Evolutionary conservation across 352 stramenopile species (phyloP), one percentile per base, ranked within the genome.

Genomic region (Phytopythium chamaehyphon): DNA sequence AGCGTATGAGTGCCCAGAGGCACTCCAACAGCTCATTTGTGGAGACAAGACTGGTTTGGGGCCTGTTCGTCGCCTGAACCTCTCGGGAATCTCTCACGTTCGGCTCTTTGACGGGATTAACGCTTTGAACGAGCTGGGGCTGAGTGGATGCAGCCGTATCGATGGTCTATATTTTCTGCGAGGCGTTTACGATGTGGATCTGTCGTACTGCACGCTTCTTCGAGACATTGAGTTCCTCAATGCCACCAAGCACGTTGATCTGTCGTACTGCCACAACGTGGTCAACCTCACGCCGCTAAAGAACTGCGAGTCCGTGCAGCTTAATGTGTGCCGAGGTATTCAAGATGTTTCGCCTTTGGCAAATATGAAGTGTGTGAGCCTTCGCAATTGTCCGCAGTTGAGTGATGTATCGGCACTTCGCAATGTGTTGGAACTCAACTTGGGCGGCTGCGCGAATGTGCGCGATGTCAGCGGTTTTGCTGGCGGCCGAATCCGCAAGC

Each of bases 231-330:
- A 56, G 21, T 86, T 73, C 51, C 59, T 90, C 12, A 40, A 47
- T 16, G 24, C 54, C 7, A 64, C 71, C 10, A 51, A 66, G 44
- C 59, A 64, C 35, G 73, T 88, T 8, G 73, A 88, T 39, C 60
- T 90, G 16, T 86, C 73, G 15, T 90, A 90, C 55, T 90, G 79
- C 53, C 79, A 90, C 61, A 59, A 38, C 14, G 57, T 90, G 23
- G 59, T 56, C 1, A 61, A 87, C 46, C 60, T 90, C 23, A 28
- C 54, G 24, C 62, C 80, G 19, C 65, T 88, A 2, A 55, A 62
- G 15, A 51, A 71, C 22, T 83, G 68, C 47, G 55, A 70, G 6
- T 64, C 65, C 0, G 76, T 90, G 39, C 68, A 81, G 40, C 62
- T 88, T 38, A 87, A 87, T 40, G 67, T 90, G 10, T 90, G 76